A percentile compares a stretch with the other conserved stretches of the same genome.
Evolutionary conservation across 2,329 filamentous ascomycete species (phyloP).

Genomic region (Colletotrichum graminicola): DNA sequence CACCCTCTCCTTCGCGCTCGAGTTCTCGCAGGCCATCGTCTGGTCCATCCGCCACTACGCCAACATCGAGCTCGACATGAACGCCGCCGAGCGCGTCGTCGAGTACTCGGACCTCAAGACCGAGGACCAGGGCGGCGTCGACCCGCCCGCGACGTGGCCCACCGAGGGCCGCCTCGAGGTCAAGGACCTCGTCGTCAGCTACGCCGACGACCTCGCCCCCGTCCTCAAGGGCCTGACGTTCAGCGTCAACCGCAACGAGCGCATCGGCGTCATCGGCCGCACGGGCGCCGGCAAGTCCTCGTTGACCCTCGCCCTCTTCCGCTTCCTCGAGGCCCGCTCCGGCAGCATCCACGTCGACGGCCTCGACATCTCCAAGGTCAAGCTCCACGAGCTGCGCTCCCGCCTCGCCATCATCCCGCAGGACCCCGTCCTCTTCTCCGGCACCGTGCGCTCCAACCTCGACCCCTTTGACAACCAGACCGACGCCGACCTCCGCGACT

Average conservation of each 20-base stretch:
- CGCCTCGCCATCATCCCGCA: constrained; percentile 83
- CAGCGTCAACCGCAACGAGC: constrained; percentile 73
- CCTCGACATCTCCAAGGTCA: constrained; percentile 79
- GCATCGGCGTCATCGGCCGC: constrained; percentile 81
- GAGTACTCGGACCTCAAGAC: constrained; percentile 79
- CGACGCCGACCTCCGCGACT: constrained; percentile 77
- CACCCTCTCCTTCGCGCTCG: constrained; percentile 78
- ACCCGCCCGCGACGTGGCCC: constrained; percentile 80
- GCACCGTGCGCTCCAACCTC: constrained; percentile 80
- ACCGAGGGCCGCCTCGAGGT: constrained; percentile 79
- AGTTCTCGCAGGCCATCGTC: constrained; percentile 74
- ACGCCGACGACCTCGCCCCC: constrained; percentile 77
- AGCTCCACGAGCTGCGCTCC: constrained; percentile 77
- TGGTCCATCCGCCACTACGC: constrained; percentile 77
- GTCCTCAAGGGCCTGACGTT: constrained; percentile 79
- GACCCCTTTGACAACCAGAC: constrained; percentile 80
- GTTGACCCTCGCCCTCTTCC: constrained; percentile 80
- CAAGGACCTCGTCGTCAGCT: constrained; percentile 77
- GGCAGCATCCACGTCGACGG: constrained; percentile 80
- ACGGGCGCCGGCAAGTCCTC: constrained; percentile 85
- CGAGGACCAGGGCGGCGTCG: constrained; percentile 71
- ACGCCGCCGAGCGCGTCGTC: constrained; percentile 79
- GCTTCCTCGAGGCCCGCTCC: constrained; percentile 77
- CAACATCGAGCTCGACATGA: constrained; percentile 82
- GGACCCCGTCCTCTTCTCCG: constrained; percentile 85